Percentiles rank a stretch among this genome's conserved stretches.
Evolutionary conservation across 2,329 filamentous ascomycete species (phyloP).

Genomic region (Colletotrichum sp.): DNA sequence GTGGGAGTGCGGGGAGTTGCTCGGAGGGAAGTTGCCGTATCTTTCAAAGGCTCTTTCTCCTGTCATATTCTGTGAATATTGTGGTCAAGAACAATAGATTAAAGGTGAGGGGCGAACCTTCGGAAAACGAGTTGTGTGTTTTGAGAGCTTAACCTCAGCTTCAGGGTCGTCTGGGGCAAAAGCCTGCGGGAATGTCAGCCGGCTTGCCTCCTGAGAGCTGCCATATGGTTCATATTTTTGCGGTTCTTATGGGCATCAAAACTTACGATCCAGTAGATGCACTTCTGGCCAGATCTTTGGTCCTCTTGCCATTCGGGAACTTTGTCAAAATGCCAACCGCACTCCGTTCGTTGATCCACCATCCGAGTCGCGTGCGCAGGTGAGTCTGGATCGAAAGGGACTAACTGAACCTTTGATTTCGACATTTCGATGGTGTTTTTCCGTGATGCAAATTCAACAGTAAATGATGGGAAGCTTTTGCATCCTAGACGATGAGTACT

Average conservation of each 20-base stretch:
- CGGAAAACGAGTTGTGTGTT: conserved; percentile 25
- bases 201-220: background rate
- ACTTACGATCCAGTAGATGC: conserved; percentile 26
- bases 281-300: conserved; percentile 23
- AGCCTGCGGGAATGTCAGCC: conserved; percentile 12
- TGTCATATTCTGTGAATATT: background rate
- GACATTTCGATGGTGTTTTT: background rate
- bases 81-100: background rate
- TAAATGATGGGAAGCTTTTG: background rate
- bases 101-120: background rate
- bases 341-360: conserved; percentile 26
- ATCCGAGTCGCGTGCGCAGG: conserved; percentile 24
- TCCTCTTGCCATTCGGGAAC: conserved; percentile 24
- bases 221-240: too few relatives aligned
- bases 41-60: conserved; percentile 17
- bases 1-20: conserved; percentile 4
- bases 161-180: conserved; percentile 11
- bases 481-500: accelerated
- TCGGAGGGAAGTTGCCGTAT: conserved; percentile 17
- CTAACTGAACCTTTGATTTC: conserved; percentile 12
- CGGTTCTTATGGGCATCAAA: accelerated
- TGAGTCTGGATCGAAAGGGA: conserved; percentile 31
- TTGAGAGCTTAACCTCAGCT: conserved; percentile 19
- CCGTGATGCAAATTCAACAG: background rate
- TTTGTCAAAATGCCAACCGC: conserved; percentile 27